A percentile compares a stretch with the other conserved stretches of the same genome.
These are phyloP conservation scores for Annulohypoxylon bovei DNA, from an alignment of 495 filamentous ascomycete genomes.

Conservation along the genomic window DNA sequence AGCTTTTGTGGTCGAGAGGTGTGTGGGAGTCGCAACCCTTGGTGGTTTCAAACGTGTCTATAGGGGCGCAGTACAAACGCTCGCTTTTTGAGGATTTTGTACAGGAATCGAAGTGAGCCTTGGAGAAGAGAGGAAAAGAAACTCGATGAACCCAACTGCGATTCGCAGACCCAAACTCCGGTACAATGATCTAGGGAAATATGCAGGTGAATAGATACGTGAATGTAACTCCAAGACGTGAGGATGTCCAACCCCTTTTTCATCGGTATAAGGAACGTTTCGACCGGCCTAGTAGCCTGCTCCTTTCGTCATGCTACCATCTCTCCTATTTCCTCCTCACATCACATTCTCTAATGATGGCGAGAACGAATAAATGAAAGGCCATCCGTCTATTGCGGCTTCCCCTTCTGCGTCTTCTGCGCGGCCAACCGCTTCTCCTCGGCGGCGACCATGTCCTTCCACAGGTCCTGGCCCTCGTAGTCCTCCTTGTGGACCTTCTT, in stretches of 20 bases:
- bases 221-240: background rate
- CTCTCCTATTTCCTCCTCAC: background rate
- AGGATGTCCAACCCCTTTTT: background rate
- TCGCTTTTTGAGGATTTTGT: conserved; percentile 9
- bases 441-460: conserved; percentile 86
- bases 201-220: conserved; percentile 11
- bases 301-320: background rate
- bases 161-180: conserved; percentile 19
- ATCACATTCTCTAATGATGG: background rate
- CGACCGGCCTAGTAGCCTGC: background rate
- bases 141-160: conserved; percentile 16
- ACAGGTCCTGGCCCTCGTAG: conserved; percentile 83
- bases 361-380: background rate
- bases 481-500: conserved; percentile 77
- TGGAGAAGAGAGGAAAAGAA: conserved; percentile 14
- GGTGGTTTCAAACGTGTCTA: background rate
- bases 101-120: conserved; percentile 33
- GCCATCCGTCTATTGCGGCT: background rate
- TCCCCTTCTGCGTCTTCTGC: conserved; percentile 59
- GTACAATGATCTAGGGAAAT: conserved; percentile 30
- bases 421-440: conserved; percentile 74
- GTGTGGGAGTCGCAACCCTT: background rate
- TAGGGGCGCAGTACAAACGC: conserved; percentile 5
- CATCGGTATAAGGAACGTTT: too few relatives aligned
- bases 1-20: background rate